These are phyloP conservation scores for Pythium dissimile DNA, from an alignment of 352 stramenopile genomes.

Conservation along the genomic window DNA sequence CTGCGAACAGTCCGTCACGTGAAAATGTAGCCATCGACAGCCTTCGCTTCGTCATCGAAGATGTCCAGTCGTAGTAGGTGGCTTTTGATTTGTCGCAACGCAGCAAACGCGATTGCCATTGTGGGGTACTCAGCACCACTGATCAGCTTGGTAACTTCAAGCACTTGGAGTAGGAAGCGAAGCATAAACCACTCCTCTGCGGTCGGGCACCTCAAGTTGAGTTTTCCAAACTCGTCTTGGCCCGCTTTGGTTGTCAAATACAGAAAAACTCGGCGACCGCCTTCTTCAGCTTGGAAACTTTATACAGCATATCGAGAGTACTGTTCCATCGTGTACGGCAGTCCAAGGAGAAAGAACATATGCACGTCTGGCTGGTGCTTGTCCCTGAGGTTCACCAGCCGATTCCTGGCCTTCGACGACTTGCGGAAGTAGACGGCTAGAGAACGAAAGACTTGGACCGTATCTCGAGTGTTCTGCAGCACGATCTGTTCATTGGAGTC, in stretches of 20 bases:
- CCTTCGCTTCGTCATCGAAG: not conserved
- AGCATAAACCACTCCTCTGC: not conserved
- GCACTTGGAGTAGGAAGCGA: not conserved
- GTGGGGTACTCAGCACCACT: not conserved
- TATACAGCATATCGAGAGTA: not conserved
- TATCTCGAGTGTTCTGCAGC: not conserved
- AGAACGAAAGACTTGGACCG: conserved; percentile 1
- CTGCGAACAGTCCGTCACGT: not conserved
- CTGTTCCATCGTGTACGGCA: not conserved
- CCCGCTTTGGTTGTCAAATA: not conserved
- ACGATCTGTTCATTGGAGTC: not conserved
- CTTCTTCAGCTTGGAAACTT: not conserved
- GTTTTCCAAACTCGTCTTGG: not conserved
- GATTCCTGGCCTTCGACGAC: conserved; percentile 3
- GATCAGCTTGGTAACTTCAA: not conserved
- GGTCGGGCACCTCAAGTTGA: not conserved
- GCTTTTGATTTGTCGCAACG: not conserved
- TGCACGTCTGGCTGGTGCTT: not conserved
- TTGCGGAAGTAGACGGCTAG: conserved; percentile 3
- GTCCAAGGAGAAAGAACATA: not conserved
- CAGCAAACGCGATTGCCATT: not conserved
- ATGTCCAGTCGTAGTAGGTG: not conserved
- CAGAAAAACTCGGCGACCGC: not conserved
- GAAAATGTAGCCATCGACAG: not conserved
- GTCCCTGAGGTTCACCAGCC: not conserved